Base-by-base conservation (phyloP, 2,329 filamentous ascomycete species). In the Fragosphaeria purpurea region DNA sequence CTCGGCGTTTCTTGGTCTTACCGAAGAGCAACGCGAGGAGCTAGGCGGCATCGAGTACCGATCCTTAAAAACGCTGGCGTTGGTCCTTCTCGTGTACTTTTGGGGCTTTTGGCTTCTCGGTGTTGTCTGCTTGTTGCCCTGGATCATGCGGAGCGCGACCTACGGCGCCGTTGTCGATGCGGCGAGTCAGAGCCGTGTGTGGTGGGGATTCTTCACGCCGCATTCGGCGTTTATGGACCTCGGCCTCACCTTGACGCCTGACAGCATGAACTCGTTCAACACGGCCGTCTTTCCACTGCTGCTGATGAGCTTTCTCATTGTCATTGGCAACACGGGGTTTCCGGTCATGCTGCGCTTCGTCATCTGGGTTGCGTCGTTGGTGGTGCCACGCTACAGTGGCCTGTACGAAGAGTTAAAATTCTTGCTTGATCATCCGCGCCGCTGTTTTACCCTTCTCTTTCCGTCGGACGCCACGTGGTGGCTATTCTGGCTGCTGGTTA, bases 1-100 rank as follows among this genome's bases (percentile, higher is more conserved):
- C 65, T 97, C 91, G 9, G 85, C 87, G 39, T 98, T 97, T 61
- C 77, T 93, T 10, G 88, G 90, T 58, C 67, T 98, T 56, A 87
- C 85, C 0, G 85, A 95, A 58, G 88, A 93, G 56, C 89, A 98
- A 67, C 80, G 93, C 57, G 90, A 98, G 63, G 93, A 98, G 66
- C 71, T 98, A 3, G 93, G 93, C 9, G 93, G 93, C 22, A 95
- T 98, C 56, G 93, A 98, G 65, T 98, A 98, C 62, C 84, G 93
- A 6, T 87, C 91, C 0, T 66, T 98, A 53, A 94, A 95, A 65
- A 88, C 88, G 2, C 70, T 98, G 45, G 86, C 87, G 1, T 63
- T 88, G 33, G 82, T 97, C 34, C 71, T 97, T 22, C 75, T 86
- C 4, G 71, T 70, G 7, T 98, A 97, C 66, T 96, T 86, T 61